Evolutionary conservation across 148 eudicot genomes (phyloP).

Genomic region (Camellia sinensis): DNA sequence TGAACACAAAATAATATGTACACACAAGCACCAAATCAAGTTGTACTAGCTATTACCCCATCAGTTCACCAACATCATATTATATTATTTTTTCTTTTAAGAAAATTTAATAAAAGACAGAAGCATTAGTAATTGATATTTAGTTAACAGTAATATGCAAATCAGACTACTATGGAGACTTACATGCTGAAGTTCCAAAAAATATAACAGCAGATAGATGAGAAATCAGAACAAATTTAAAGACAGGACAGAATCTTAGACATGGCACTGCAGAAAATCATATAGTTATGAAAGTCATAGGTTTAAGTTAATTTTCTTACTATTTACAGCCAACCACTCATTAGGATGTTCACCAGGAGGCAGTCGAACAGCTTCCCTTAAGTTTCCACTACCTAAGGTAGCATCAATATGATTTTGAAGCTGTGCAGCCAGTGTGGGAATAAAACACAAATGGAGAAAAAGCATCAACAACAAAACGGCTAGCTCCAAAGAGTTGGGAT

Average conservation of each 20-base stretch:
- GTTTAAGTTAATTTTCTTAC: conserved; percentile 22
- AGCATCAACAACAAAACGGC: neutral
- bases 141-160: neutral
- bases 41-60: neutral
- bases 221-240: neutral
- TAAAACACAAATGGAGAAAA: neutral
- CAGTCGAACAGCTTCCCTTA: conserved; percentile 35
- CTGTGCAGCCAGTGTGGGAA: conserved; percentile 32
- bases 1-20: no score
- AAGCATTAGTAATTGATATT: neutral
- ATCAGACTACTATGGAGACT: neutral
- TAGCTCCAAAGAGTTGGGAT: neutral
- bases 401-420: conserved; percentile 43
- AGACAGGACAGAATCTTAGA: neutral
- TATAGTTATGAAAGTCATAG: no score
- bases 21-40: neutral
- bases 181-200: neutral
- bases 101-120: neutral
- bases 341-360: conserved; percentile 45
- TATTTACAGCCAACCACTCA: conserved; percentile 51
- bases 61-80: neutral
- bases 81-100: neutral
- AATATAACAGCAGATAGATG: neutral
- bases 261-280: neutral
- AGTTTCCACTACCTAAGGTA: conserved; percentile 46